Base-by-base conservation (phyloP, 768 basidiomycete genomes). In the Royoungia palumana region DNA sequence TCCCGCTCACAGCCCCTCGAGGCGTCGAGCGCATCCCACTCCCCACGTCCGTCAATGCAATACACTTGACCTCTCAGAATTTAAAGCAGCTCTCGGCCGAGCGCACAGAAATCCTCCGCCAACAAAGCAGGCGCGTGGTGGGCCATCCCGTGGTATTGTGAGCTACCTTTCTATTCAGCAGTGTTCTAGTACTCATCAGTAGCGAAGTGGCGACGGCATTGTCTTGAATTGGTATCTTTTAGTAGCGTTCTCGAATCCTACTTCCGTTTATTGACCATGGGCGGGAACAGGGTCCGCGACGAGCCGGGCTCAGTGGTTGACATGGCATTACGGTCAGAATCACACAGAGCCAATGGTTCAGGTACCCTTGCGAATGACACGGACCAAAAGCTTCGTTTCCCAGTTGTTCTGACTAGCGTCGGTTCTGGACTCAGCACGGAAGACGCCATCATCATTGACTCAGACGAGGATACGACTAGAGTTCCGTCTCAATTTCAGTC, bases 11-110 rank as follows among this genome's bases (percentile, higher is more conserved):
- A 11, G 51, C 66, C 14, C 21, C 54, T 5, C 54, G 51, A 4
- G 67, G 67, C 24, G 67, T 65, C 24, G 67, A 66, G 37, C 62
- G 58, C 9, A 69, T 68, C 38, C 52, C 50, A 3, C 24, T 57
- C 27, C 41, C 55, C 27, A 2, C 53, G 17, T 50, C 41, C 14
- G 45, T 46, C 44, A 57, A 47, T 10, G 38, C 41, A 4, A 48
- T 54, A 37, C 50, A 32, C 13, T 45, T 57, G 8, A 41, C 54
- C 11, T 49, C 56, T 4, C 41, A 42, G 9, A 21, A 46, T 34
- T 38, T 68, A 2, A 41, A 54, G 11, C 50, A 47, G 16, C 48
- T 66, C 17, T 28, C 51, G 3, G 40, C 19, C 16, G 52, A 69
- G 32, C 61, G 63, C 13, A 46, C 43, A 34, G 19, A 50, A 17